Percentiles rank a stretch among this genome's conserved stretches.
phyloP scores from a whole-genome alignment of 345 rosid species.

The Hevea brasiliensis region DNA sequence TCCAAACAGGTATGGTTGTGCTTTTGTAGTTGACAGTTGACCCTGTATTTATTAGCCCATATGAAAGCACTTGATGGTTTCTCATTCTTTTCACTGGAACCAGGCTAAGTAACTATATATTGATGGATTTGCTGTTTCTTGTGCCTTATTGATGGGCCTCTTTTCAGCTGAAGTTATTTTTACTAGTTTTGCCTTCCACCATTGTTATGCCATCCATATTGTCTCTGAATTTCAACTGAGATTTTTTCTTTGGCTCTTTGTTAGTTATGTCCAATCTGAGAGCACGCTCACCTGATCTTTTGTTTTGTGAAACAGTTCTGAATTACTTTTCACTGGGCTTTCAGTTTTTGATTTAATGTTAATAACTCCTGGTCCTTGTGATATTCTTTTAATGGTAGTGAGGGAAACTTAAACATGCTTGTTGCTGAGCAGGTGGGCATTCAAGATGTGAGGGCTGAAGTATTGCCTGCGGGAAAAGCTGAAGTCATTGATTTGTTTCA shows the following conservation, averaged over 20 bases:
- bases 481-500: constrained; percentile 76
- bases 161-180: too few relatives aligned
- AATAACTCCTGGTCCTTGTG: neutral
- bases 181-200: neutral
- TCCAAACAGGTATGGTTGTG: too few relatives aligned
- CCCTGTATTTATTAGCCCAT: too few relatives aligned
- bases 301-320: neutral
- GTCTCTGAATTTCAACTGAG: neutral
- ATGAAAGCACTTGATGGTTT: too few relatives aligned
- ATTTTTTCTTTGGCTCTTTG: neutral
- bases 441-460: constrained; percentile 89
- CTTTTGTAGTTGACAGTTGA: too few relatives aligned
- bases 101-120: too few relatives aligned
- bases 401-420: constrained; percentile 1
- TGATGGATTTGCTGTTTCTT: too few relatives aligned
- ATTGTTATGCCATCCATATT: neutral
- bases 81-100: too few relatives aligned
- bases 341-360: neutral
- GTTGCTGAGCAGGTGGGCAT: constrained; percentile 67
- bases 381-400: neutral
- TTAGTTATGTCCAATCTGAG: neutral
- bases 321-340: neutral
- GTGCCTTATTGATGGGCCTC: neutral
- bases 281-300: neutral
- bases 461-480: constrained; percentile 95